A percentile compares a stretch with the other conserved stretches of the same genome.
Evolutionary conservation across 208 protist genomes (phyloP).

Genomic region (Tritrichomonas musculus): DNA sequence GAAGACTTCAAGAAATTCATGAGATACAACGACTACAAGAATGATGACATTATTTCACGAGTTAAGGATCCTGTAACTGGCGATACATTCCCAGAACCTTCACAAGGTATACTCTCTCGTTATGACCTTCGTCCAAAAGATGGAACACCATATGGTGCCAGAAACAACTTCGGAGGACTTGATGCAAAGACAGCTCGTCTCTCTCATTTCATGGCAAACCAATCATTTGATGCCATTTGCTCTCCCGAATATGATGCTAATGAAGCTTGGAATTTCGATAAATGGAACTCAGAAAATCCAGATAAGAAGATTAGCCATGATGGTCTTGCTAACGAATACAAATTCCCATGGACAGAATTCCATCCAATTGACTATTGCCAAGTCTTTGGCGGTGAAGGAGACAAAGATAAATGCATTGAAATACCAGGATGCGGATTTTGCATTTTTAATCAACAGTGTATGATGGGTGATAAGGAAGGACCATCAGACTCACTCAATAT

Average conservation of each 20-base stretch:
- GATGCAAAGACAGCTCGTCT: not conserved
- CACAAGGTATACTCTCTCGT: slow-evolving; percentile 5
- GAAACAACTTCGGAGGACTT: not conserved
- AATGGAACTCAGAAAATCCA: too few relatives aligned
- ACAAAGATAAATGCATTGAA: not conserved
- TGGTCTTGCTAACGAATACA: not conserved
- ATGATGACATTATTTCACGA: not conserved
- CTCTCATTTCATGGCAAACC: not conserved
- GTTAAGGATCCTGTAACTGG: too few relatives aligned
- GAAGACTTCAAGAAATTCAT: not conserved
- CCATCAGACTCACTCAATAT: not conserved
- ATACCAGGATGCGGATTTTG: slow-evolving; percentile 30
- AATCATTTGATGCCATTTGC: not conserved
- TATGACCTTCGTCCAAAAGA: slow-evolving; percentile 15
- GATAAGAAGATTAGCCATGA: not conserved
- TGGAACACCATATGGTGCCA: not conserved
- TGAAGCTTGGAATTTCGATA: not conserved
- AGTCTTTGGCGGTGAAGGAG: not conserved
- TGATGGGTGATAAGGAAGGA: not conserved
- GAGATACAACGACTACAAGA: not conserved
- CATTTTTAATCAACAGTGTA: not conserved
- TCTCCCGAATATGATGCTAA: not conserved
- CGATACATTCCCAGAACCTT: not conserved
- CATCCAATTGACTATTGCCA: not conserved
- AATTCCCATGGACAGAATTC: not conserved